Evolutionary conservation across 495 filamentous ascomycete genomes (phyloP).

Genomic region (Parmelia sp.): DNA sequence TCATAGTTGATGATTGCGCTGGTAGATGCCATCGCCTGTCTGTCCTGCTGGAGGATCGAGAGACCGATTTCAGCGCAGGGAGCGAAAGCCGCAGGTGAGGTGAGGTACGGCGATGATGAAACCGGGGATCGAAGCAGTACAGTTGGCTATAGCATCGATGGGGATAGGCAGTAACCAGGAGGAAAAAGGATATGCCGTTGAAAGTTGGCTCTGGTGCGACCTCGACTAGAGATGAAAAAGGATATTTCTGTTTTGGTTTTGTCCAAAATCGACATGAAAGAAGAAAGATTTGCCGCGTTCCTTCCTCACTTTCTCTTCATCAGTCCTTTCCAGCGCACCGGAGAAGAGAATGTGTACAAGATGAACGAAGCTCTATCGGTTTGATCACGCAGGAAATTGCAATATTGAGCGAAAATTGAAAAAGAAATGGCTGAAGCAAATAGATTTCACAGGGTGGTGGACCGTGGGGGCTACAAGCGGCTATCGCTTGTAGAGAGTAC

Average conservation of each 20-base stretch:
- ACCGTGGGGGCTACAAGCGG: not conserved
- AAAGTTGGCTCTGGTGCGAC: too few species aligned
- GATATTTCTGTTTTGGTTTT: too few species aligned
- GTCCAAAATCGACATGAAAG: not conserved
- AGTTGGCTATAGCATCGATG: too few species aligned
- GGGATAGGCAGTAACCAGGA: too few species aligned
- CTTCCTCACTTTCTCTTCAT: not conserved
- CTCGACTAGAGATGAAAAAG: too few species aligned
- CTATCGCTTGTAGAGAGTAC: slow-evolving; percentile 4
- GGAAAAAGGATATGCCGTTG: too few species aligned
- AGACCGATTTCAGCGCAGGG: not conserved
- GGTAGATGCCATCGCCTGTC: not conserved
- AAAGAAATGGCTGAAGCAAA: not conserved
- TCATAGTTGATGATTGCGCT: not conserved
- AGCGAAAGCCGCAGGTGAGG: not conserved
- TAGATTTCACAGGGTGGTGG: not conserved
- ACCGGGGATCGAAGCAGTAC: too few species aligned
- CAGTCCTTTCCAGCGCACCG: not conserved
- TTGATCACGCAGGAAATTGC: not conserved
- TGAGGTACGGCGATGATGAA: not conserved
- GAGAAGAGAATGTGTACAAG: not conserved
- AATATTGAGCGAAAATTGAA: not conserved
- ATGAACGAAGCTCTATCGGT: too few species aligned
- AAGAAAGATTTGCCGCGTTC: not conserved
- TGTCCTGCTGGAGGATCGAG: not conserved